Evolutionary conservation across 1,284 basidiomycete genomes (phyloP).

Genomic region (Kwoniella shivajii): DNA sequence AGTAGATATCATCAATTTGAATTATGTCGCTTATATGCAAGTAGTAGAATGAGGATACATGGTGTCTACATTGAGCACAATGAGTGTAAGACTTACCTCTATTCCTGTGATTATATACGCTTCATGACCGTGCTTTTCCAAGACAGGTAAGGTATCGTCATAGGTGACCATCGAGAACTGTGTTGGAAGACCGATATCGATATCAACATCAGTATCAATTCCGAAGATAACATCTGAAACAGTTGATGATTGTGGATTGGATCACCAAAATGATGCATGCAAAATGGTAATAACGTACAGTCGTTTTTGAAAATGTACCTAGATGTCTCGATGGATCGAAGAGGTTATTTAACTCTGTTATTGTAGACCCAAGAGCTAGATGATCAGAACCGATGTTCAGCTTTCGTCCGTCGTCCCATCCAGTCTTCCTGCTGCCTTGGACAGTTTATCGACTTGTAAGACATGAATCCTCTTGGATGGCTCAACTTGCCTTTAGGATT

Average conservation of each 20-base stretch:
- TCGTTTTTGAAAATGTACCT: slow-evolving; percentile 55
- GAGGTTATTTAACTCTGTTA: slow-evolving; percentile 7
- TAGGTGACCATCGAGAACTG: slow-evolving; percentile 84
- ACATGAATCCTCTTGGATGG: background rate
- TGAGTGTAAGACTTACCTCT: slow-evolving; percentile 55
- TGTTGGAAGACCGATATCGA: slow-evolving; percentile 37
- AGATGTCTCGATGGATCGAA: background rate
- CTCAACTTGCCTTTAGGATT: slow-evolving; percentile 66
- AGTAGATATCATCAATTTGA: too few species aligned
- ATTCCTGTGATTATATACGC: slow-evolving; percentile 80
- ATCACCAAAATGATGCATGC: too few species aligned
- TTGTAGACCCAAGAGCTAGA: slow-evolving; percentile 17
- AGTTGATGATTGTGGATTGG: too few species aligned
- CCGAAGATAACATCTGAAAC: background rate
- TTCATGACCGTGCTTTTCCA: slow-evolving; percentile 58
- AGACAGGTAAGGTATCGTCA: slow-evolving; percentile 61
- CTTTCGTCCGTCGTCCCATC: too few species aligned
- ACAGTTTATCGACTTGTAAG: too few species aligned
- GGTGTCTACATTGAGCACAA: slow-evolving; percentile 20
- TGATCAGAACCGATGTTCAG: background rate
- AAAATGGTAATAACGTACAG: background rate
- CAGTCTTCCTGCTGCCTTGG: too few species aligned
- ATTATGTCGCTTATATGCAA: too few species aligned
- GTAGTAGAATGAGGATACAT: too few species aligned
- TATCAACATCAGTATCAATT: too few species aligned